Evolutionary conservation across 192 early-diverging fungal species (phyloP).

Genomic region (Lobulomyces angularis): DNA sequence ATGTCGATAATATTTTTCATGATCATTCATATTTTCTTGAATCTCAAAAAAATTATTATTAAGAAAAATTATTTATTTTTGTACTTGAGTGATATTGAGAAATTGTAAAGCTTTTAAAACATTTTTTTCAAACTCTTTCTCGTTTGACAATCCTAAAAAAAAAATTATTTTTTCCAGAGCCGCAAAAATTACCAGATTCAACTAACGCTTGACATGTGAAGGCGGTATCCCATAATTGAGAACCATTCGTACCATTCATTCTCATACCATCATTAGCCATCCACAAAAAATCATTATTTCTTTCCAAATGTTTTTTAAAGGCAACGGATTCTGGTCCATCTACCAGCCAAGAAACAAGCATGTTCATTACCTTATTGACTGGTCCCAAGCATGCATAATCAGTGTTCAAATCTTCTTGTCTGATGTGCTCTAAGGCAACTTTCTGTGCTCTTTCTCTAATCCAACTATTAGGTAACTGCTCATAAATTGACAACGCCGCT

Average conservation of each 20-base stretch:
- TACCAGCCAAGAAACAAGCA: slow-evolving; percentile 72
- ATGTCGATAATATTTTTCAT: slow-evolving; percentile 65
- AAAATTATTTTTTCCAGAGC: too few species aligned
- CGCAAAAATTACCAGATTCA: slow-evolving; percentile 33
- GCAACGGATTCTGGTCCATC: slow-evolving; percentile 72
- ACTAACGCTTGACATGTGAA: slow-evolving; percentile 74
- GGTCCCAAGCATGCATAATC: slow-evolving; percentile 82
- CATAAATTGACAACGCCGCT: slow-evolving; percentile 66
- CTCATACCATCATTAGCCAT: slow-evolving; percentile 81
- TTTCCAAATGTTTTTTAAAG: slow-evolving; percentile 60
- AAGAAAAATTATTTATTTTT: background rate
- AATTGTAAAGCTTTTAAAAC: slow-evolving; percentile 65
- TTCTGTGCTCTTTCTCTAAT: slow-evolving; percentile 57
- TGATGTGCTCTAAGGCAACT: slow-evolving; percentile 67
- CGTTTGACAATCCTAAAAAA: slow-evolving; percentile 45
- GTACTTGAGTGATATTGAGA: slow-evolving; percentile 54
- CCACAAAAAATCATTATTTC: slow-evolving; percentile 83
- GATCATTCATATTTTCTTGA: slow-evolving; percentile 53
- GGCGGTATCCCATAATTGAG: slow-evolving; percentile 92
- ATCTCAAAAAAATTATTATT: slow-evolving; percentile 61
- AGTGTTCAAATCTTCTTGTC: slow-evolving; percentile 82
- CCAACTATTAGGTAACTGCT: slow-evolving; percentile 45
- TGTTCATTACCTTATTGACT: slow-evolving; percentile 88
- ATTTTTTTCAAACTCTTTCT: slow-evolving; percentile 50
- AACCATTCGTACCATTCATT: slow-evolving; percentile 92